These are phyloP conservation scores for Limnomonas spitsbergensis DNA, from an alignment of 139 green algal genomes.

Conservation along the genomic window DNA sequence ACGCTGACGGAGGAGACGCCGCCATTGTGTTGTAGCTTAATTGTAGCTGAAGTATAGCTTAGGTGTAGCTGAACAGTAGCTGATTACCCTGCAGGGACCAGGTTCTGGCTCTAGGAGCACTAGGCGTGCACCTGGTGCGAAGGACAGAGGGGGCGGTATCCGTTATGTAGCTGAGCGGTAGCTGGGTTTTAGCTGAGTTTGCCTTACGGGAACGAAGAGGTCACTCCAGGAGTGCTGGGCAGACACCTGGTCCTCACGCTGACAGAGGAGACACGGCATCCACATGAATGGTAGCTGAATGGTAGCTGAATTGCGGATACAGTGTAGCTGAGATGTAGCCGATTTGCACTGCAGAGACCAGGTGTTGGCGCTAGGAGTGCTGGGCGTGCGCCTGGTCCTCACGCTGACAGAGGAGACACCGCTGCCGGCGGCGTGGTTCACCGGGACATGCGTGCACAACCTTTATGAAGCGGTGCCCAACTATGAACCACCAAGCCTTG, in stretches of 20 bases:
- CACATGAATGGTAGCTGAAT: too few relatives aligned
- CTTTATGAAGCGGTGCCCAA: conserved; percentile 35
- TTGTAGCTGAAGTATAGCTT: too few relatives aligned
- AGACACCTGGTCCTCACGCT: conserved; percentile 33
- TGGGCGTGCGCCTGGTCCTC: conserved; percentile 33
- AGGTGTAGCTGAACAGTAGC: too few relatives aligned
- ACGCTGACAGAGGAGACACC: conserved; percentile 40
- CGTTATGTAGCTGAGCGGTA: too few relatives aligned
- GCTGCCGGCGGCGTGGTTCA: conserved; percentile 35
- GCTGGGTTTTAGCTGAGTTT: too few relatives aligned
- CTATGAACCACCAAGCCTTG: conserved; percentile 34
- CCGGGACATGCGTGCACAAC: conserved; percentile 17
- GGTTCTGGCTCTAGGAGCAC: conserved; percentile 15
- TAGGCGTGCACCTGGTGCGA: too few relatives aligned
- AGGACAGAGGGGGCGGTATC: too few relatives aligned
- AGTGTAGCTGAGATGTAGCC: too few relatives aligned
- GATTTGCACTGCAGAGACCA: conserved; percentile 15
- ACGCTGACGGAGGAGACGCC: conserved; percentile 39
- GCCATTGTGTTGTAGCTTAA: too few relatives aligned
- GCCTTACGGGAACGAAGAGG: conserved; percentile 15
- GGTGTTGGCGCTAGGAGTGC: conserved; percentile 19
- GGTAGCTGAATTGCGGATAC: too few relatives aligned
- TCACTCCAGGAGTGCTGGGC: conserved; percentile 1
- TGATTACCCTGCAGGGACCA: conserved; percentile 23
- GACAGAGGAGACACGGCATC: conserved; percentile 34